These are phyloP conservation scores for Ceratobasidium sp. DNA, from an alignment of 1,284 basidiomycete species.

Conservation along the genomic window DNA sequence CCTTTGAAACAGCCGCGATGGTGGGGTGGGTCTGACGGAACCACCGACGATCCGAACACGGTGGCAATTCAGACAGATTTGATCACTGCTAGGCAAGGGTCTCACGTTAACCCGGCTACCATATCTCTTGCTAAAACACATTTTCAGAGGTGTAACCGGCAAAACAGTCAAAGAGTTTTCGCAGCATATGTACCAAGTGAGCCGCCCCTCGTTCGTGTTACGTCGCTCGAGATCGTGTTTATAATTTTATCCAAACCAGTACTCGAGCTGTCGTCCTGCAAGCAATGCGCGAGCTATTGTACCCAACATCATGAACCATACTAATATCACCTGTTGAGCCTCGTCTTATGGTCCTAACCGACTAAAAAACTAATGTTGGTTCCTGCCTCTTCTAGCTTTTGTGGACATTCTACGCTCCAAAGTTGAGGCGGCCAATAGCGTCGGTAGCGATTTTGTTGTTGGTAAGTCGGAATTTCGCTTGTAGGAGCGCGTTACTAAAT, in stretches of 20 bases:
- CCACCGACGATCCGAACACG: constrained; percentile 42
- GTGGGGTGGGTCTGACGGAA: constrained; percentile 31
- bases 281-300: constrained; percentile 45
- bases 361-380: background rate
- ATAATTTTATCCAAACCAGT: constrained; percentile 17
- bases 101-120: background rate
- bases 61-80: constrained; percentile 38
- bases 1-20: constrained; percentile 21
- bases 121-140: background rate
- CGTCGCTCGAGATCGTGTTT: background rate
- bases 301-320: constrained; percentile 45
- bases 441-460: constrained; percentile 44
- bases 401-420: constrained; percentile 47
- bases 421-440: constrained; percentile 45
- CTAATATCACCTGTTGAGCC: constrained; percentile 42
- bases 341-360: background rate
- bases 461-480: too few relatives aligned
- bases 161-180: constrained; percentile 45
- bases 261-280: constrained; percentile 47
- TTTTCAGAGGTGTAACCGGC: constrained; percentile 4
- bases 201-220: background rate
- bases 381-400: constrained; percentile 17
- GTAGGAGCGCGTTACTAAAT: too few relatives aligned
- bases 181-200: constrained; percentile 47
- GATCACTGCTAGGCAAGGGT: constrained; percentile 39